Conservation (phyloP, 768 basidiomycete species). For the Auricularia auricula-judae region DNA sequence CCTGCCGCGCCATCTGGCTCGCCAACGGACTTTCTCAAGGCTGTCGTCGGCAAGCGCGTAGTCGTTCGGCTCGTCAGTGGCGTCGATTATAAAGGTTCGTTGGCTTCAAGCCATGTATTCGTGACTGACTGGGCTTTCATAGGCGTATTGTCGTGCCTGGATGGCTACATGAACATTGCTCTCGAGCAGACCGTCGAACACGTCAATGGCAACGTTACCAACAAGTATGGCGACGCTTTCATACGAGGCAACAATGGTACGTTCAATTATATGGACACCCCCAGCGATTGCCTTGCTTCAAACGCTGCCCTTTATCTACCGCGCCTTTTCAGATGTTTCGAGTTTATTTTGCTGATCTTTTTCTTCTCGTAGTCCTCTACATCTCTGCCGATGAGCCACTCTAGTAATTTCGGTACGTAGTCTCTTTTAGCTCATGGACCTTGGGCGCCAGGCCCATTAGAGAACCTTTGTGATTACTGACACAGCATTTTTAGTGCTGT, state of each 20-base stretch:
- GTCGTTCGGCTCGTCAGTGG: conserved; percentile 87
- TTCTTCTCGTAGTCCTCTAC: conserved; percentile 46
- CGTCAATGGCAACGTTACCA: conserved; percentile 77
- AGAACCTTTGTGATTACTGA: too few species aligned
- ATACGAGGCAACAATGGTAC: conserved; percentile 88
- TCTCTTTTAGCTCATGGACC: too few species aligned
- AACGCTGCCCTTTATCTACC: too few species aligned
- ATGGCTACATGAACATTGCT: conserved; percentile 99
- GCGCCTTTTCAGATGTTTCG: too few species aligned
- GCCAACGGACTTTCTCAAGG: conserved; percentile 87
- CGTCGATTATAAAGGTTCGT: conserved; percentile 82
- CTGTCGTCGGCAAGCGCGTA: conserved; percentile 91
- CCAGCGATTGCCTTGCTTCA: too few species aligned
- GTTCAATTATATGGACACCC: conserved; percentile 4
- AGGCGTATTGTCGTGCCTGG: conserved; percentile 91
- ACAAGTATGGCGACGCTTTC: conserved; percentile 90
- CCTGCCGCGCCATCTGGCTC: conserved; percentile 52
- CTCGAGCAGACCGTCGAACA: conserved; percentile 96
- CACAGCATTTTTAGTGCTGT: too few species aligned
- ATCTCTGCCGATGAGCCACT: conserved; percentile 62
- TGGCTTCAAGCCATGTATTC: background rate
- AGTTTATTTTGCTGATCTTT: background rate
- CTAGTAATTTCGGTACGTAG: conserved; percentile 16
- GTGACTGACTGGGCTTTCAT: background rate
- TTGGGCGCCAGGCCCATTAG: too few species aligned